Conservation (phyloP, 2,329 filamentous ascomycete species). For the Geosmithia putterillii region DNA sequence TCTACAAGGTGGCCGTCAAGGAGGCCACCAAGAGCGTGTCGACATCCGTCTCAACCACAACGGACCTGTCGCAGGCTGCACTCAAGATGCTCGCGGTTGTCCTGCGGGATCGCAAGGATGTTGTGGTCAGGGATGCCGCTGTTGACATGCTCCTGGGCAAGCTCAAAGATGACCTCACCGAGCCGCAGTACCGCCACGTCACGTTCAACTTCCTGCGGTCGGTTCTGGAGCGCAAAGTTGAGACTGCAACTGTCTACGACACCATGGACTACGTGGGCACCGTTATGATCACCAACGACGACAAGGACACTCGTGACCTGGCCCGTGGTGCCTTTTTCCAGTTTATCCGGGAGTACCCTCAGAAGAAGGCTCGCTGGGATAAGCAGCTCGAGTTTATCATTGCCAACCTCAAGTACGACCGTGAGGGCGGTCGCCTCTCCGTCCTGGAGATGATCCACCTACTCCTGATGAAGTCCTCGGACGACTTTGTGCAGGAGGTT, state of each 20-base stretch:
- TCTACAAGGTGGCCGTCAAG: conserved; percentile 67
- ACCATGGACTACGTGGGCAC: conserved; percentile 77
- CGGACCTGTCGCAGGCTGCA: conserved; percentile 75
- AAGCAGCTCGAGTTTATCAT: conserved; percentile 85
- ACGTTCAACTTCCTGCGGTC: conserved; percentile 91
- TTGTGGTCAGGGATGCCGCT: conserved; percentile 67
- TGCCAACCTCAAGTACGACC: conserved; percentile 81
- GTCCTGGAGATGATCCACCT: conserved; percentile 87
- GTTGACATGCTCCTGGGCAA: conserved; percentile 73
- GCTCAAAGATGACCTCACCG: conserved; percentile 78
- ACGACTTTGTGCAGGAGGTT: conserved; percentile 73
- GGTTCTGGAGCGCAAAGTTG: conserved; percentile 71
- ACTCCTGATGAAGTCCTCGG: conserved; percentile 72
- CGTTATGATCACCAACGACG: conserved; percentile 94
- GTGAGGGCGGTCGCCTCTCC: conserved; percentile 78
- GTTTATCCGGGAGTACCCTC: conserved; percentile 88
- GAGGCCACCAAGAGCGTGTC: conserved; percentile 78
- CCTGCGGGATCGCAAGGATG: conserved; percentile 66
- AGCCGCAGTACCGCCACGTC: conserved; percentile 82
- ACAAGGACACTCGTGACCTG: conserved; percentile 74
- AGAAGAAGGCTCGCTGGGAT: conserved; percentile 76
- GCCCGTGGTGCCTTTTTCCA: conserved; percentile 86
- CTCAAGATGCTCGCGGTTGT: conserved; percentile 81
- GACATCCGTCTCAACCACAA: conserved; percentile 63
- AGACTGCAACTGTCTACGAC: conserved; percentile 84